phyloP scores from a whole-genome alignment of 1,139 yeast genomes.

The Geotrichum aggregatum region DNA sequence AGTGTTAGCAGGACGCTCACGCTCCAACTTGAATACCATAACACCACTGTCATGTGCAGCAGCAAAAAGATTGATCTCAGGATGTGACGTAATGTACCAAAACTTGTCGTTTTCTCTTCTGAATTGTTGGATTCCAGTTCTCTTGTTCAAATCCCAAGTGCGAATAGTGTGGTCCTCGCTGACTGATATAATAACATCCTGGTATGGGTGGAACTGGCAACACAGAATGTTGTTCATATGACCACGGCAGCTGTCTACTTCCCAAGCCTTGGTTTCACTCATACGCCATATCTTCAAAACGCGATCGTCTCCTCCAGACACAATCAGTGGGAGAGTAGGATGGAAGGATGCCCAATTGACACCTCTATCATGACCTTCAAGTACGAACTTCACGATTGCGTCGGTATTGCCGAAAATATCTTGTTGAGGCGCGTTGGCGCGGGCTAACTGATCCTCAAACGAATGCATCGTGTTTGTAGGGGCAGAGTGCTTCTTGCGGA shows the following conservation, averaged over 20 bases:
- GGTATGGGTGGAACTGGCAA: slow-evolving; percentile 88
- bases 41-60: slow-evolving; percentile 97
- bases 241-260: slow-evolving; percentile 96
- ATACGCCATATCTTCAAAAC: slow-evolving; percentile 95
- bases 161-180: slow-evolving; percentile 97
- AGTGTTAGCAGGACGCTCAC: slow-evolving; percentile 92
- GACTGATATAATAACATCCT: slow-evolving; percentile 86
- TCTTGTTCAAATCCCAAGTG: slow-evolving; percentile 93
- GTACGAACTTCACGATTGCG: slow-evolving; percentile 89
- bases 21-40: slow-evolving; percentile 94
- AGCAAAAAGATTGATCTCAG: slow-evolving; percentile 85
- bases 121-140: slow-evolving; percentile 91
- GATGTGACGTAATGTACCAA: slow-evolving; percentile 90
- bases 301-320: slow-evolving; percentile 95
- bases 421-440: slow-evolving; percentile 53
- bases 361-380: slow-evolving; percentile 98
- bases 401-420: slow-evolving; percentile 93
- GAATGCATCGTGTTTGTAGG: slow-evolving; percentile 46
- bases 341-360: slow-evolving; percentile 98
- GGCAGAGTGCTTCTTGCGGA: slow-evolving; percentile 93
- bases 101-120: slow-evolving; percentile 92
- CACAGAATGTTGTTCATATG: slow-evolving; percentile 91
- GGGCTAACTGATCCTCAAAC: slow-evolving; percentile 74
- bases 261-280: slow-evolving; percentile 99
- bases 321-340: slow-evolving; percentile 91